Conservation (phyloP, 2,329 filamentous ascomycete species). For the Fusarium abutilonis region DNA sequence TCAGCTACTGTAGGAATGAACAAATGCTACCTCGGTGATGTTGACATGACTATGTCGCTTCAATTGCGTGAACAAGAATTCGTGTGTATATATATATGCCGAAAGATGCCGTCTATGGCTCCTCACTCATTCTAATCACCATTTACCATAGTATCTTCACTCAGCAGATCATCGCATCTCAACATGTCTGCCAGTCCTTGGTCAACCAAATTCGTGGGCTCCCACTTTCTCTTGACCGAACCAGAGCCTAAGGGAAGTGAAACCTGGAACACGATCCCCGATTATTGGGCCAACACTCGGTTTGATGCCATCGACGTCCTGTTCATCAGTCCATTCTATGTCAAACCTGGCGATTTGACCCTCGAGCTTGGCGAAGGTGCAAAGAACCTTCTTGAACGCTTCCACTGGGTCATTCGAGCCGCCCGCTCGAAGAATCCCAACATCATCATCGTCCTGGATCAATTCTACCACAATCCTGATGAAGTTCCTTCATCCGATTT, state of each 20-base stretch:
- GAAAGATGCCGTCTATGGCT: too few species aligned
- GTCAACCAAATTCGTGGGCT: not conserved
- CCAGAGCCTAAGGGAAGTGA: not conserved
- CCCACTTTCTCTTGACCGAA: conserved; percentile 2
- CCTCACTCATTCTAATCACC: too few species aligned
- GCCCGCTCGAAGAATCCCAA: conserved; percentile 14
- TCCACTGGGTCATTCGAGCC: conserved; percentile 9
- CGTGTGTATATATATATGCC: too few species aligned
- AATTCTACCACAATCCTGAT: not conserved
- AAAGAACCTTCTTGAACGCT: not conserved
- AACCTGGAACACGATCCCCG: conserved; percentile 8
- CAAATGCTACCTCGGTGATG: too few species aligned
- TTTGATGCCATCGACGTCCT: conserved; percentile 14
- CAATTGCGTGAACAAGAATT: too few species aligned
- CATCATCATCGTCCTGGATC: conserved; percentile 11
- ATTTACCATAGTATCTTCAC: too few species aligned
- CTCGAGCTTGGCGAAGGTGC: not conserved
- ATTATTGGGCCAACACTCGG: not conserved
- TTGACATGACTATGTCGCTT: too few species aligned
- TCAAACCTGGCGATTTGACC: not conserved
- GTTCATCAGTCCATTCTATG: conserved; percentile 13
- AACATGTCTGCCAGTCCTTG: not conserved
- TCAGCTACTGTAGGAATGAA: too few species aligned
- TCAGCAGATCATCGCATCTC: too few species aligned
- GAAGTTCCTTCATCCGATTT: not conserved